Evolutionary conservation across 305 asterid genomes (phyloP).

Genomic region (Ruellia speciosa): DNA sequence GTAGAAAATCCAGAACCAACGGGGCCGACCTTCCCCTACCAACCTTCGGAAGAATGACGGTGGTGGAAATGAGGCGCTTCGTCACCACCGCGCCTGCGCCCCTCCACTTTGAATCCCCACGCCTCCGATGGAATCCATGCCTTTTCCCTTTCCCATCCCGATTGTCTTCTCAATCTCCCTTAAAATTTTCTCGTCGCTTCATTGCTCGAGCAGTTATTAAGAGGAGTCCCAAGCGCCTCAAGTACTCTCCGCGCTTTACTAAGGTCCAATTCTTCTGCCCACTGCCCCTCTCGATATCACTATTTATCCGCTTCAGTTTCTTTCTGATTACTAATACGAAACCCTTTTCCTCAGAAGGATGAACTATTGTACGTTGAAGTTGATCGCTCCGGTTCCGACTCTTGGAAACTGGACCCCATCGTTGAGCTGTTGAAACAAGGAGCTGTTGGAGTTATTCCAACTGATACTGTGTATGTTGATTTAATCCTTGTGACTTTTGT

Average conservation of each 20-base stretch:
- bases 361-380: constrained; percentile 61
- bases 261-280: constrained; percentile 34
- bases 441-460: constrained; percentile 96
- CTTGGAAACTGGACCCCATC: constrained; percentile 79
- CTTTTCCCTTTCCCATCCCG: not conserved
- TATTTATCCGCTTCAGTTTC: constrained; percentile 6
- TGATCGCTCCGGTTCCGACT: constrained; percentile 67
- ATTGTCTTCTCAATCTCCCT: constrained; percentile 24
- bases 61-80: constrained; percentile 30
- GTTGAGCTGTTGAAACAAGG: constrained; percentile 71
- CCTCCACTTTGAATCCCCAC: constrained; percentile 33
- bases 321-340: not conserved
- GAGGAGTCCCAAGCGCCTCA: constrained; percentile 86
- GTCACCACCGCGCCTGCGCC: constrained; percentile 29
- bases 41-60: constrained; percentile 17
- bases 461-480: constrained; percentile 68
- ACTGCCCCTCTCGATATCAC: not conserved
- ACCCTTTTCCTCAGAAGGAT: constrained; percentile 39
- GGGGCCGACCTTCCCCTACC: no score
- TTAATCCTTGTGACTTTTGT: no score
- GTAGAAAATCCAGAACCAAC: no score
- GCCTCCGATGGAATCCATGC: constrained; percentile 5
- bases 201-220: constrained; percentile 43
- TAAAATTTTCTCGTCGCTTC: constrained; percentile 29
- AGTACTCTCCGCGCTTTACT: constrained; percentile 67